phyloP scores from a whole-genome alignment of 108 stramenopile genomes.

The Cyclotella distinguenda region DNA sequence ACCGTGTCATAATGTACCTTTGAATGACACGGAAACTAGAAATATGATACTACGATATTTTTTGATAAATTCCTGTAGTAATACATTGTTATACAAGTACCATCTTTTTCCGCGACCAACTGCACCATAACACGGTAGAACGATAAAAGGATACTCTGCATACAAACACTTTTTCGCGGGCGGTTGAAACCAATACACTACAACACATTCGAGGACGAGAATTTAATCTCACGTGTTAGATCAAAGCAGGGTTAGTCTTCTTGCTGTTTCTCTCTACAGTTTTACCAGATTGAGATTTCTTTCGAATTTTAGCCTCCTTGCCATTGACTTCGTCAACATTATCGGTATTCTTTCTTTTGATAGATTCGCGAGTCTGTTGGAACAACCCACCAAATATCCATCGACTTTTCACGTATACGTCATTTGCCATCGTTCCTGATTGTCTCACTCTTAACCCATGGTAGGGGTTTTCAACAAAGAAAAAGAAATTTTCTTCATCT shows the following conservation, averaged over 20 bases:
- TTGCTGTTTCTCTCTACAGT: slow-evolving; percentile 1
- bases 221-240: no score
- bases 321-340: neutral
- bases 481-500: slow-evolving; percentile 34
- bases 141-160: no score
- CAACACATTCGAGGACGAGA: no score
- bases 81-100: no score
- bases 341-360: neutral
- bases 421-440: slow-evolving; percentile 90
- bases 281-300: slow-evolving; percentile 2
- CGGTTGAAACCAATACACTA: no score
- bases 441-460: slow-evolving; percentile 78
- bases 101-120: no score
- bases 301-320: neutral
- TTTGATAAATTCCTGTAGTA: no score
- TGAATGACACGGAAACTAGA: no score
- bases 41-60: no score
- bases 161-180: no score
- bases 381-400: slow-evolving; percentile 83
- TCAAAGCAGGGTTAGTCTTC: slow-evolving; percentile 3
- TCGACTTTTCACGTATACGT: slow-evolving; percentile 84
- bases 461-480: slow-evolving; percentile 81
- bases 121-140: no score
- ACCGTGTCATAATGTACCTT: no score
- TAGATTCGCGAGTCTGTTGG: neutral